A percentile compares a stretch with the other conserved stretches of the same genome.
Evolutionary conservation across 2,329 filamentous ascomycete genomes (phyloP).

Genomic region (Tolypocladium ovalisporum): DNA sequence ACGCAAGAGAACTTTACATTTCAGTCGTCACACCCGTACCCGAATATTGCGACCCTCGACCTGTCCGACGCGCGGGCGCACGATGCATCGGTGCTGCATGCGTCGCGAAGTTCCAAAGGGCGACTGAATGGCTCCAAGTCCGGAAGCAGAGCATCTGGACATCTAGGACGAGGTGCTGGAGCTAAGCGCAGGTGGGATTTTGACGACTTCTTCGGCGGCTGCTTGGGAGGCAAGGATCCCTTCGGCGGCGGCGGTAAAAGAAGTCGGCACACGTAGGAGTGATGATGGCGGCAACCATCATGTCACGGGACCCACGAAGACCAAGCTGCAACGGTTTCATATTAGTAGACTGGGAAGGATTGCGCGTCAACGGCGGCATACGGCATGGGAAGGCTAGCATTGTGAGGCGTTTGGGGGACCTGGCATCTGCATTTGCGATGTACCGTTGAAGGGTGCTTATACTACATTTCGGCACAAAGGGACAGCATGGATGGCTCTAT

Average conservation of each 20-base stretch:
- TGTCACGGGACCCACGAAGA: conserved; percentile 2
- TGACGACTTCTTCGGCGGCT: conserved; percentile 64
- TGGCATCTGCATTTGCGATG: conserved; percentile 12
- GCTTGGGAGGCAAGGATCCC: conserved; percentile 51
- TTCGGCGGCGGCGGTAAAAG: conserved; percentile 40
- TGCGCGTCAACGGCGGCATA: conserved; percentile 18
- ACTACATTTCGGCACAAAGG: not conserved
- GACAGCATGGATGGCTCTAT: not conserved
- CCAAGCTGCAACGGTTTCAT: conserved; percentile 1
- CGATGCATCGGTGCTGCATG: conserved; percentile 19
- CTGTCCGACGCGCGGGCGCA: conserved; percentile 40
- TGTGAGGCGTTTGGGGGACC: conserved; percentile 24
- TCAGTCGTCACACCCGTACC: conserved; percentile 50
- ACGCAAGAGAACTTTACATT: conserved; percentile 58
- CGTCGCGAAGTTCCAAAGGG: conserved; percentile 16
- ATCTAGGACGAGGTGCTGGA: conserved; percentile 54
- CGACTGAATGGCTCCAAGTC: conserved; percentile 16
- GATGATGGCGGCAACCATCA: conserved; percentile 4
- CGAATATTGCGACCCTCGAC: conserved; percentile 50
- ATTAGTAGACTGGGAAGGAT: conserved; percentile 9
- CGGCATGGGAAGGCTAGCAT: conserved; percentile 24
- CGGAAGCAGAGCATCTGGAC: conserved; percentile 18
- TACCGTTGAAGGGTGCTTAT: not conserved
- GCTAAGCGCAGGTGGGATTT: conserved; percentile 65
- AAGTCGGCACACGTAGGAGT: conserved; percentile 29